Evolutionary conservation across 2,329 filamentous ascomycete genomes (phyloP).

Genomic region (Emmonsiellopsis sp.): DNA sequence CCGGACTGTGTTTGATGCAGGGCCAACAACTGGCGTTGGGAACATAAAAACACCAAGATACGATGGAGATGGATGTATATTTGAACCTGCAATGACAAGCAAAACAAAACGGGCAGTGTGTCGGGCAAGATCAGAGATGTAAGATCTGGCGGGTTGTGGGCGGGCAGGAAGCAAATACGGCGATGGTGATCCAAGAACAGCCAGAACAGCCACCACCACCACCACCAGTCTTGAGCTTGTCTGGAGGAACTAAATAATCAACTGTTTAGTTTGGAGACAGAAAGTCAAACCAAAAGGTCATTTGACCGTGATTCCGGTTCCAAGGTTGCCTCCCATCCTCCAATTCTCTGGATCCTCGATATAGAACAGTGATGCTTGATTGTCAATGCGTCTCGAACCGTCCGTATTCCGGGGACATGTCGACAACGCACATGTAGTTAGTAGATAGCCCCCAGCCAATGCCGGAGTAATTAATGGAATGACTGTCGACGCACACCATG

Average conservation of each 20-base stretch:
- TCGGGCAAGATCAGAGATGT: conserved; percentile 3
- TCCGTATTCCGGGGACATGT: too few species aligned
- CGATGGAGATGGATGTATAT: neutral
- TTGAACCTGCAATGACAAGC: neutral
- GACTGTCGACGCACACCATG: too few species aligned
- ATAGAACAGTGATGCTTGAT: neutral
- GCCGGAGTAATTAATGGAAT: too few species aligned
- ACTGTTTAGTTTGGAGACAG: neutral
- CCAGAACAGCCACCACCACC: neutral
- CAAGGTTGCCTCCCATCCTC: neutral
- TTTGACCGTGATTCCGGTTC: neutral
- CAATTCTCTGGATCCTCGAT: neutral
- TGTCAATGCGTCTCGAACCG: neutral
- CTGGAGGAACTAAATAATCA: neutral
- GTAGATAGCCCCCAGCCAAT: too few species aligned
- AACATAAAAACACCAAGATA: neutral
- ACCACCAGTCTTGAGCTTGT: neutral
- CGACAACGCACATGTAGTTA: too few species aligned
- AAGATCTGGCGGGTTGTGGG: neutral
- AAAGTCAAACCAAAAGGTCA: neutral
- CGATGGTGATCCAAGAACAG: neutral
- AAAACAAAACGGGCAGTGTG: neutral
- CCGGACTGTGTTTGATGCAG: neutral
- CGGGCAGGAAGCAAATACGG: neutral
- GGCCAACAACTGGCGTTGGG: neutral